Conservation (phyloP, 2,329 filamentous ascomycete genomes). For the Coniella vitis region DNA sequence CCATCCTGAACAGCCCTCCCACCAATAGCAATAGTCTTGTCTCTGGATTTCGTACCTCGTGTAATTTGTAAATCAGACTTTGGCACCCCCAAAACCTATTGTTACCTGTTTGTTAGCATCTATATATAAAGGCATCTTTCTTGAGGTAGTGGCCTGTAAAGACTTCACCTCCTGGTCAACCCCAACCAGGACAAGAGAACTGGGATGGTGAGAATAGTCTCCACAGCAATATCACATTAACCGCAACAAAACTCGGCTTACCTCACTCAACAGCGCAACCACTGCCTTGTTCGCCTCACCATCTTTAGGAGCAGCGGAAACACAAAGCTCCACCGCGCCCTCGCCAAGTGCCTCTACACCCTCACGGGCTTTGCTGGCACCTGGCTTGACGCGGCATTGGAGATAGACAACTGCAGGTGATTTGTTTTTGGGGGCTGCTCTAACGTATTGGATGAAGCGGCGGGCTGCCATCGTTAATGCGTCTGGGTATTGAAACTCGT, state of each 20-base stretch:
- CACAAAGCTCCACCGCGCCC: conserved; percentile 55
- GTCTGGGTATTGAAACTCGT: no score
- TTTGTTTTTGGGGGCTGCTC: conserved; percentile 37
- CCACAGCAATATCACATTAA: no score
- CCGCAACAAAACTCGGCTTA: no score
- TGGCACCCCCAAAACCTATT: conserved; percentile 52
- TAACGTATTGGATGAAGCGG: conserved; percentile 32
- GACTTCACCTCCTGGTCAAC: no score
- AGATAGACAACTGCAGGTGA: conserved; percentile 48
- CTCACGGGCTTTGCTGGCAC: conserved; percentile 53
- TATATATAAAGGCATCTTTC: no score
- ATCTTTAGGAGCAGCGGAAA: conserved; percentile 57
- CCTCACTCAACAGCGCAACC: conserved; percentile 53
- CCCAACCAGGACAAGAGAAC: no score
- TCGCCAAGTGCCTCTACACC: conserved; percentile 52
- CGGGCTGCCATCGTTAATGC: conserved; percentile 9
- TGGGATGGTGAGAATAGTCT: no score
- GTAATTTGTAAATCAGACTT: conserved; percentile 58
- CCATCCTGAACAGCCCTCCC: conserved; percentile 22
- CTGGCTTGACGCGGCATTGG: conserved; percentile 61
- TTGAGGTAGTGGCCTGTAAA: no score
- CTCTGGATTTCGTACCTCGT: conserved; percentile 55
- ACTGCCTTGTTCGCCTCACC: conserved; percentile 66
- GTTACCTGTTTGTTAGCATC: no score
- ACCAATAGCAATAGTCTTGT: conserved; percentile 50